Conservation (phyloP, 2,329 filamentous ascomycete genomes). For the Cercospora janseana region DNA sequence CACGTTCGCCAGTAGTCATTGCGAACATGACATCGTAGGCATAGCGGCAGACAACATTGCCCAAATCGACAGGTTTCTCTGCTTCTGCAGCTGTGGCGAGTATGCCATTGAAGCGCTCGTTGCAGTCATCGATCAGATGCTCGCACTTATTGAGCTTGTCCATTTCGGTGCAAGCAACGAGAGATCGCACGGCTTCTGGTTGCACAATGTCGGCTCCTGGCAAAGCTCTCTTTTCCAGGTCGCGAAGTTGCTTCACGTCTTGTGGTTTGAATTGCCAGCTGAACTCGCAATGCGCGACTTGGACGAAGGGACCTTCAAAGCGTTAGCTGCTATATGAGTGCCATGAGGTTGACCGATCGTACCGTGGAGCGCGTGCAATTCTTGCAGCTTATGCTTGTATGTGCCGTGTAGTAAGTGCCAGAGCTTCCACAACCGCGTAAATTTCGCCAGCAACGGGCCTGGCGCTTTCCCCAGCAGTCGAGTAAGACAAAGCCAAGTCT, state of each 20-base stretch:
- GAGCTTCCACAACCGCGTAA: slow-evolving; percentile 25
- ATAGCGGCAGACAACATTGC: slow-evolving; percentile 22
- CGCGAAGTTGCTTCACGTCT: not conserved
- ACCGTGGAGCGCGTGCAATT: slow-evolving; percentile 23
- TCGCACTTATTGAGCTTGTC: slow-evolving; percentile 22
- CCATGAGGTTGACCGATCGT: not conserved
- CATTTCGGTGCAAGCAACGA: slow-evolving; percentile 16
- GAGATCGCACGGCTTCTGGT: not conserved
- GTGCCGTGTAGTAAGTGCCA: slow-evolving; percentile 23
- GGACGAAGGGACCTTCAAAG: slow-evolving; percentile 21
- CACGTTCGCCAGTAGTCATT: slow-evolving; percentile 23
- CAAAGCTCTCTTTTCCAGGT: not conserved
- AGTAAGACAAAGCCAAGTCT: slow-evolving; percentile 9
- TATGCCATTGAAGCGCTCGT: slow-evolving; percentile 17
- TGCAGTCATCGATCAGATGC: slow-evolving; percentile 24
- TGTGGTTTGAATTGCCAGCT: slow-evolving; percentile 5
- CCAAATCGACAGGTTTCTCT: slow-evolving; percentile 16
- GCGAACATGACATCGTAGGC: slow-evolving; percentile 29
- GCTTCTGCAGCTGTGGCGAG: slow-evolving; percentile 9
- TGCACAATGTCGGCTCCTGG: not conserved
- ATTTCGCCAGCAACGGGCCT: slow-evolving; percentile 26
- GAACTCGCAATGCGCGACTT: slow-evolving; percentile 18
- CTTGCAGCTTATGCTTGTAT: slow-evolving; percentile 19
- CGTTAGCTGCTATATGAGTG: slow-evolving; percentile 4
- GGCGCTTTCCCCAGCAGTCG: slow-evolving; percentile 17